A percentile compares a stretch with the other conserved stretches of the same genome.
Evolutionary conservation across 2,329 filamentous ascomycete genomes (phyloP).

Genomic region (Claviceps sp.): DNA sequence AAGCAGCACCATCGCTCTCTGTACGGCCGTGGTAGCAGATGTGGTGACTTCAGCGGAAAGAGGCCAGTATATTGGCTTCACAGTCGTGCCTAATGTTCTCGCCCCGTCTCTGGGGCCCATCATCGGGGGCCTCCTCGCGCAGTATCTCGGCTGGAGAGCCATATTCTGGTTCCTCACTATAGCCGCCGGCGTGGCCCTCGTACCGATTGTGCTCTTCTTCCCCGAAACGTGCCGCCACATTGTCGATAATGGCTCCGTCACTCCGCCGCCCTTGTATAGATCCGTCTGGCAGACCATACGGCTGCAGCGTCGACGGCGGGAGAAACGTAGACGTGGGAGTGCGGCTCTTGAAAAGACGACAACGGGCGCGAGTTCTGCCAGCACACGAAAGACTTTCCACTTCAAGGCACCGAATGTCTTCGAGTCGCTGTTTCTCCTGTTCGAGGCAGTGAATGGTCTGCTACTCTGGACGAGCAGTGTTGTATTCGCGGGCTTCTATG

Average conservation of each 20-base stretch:
- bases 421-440: conserved; percentile 25
- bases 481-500: conserved; percentile 37
- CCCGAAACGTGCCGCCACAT: conserved; percentile 37
- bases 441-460: conserved; percentile 28
- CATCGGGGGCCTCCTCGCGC: conserved; percentile 42
- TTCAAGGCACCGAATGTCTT: conserved; percentile 29
- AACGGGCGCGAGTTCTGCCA: conserved; percentile 6
- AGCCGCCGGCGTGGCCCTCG: conserved; percentile 23
- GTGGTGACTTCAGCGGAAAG: conserved; percentile 48
- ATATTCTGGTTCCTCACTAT: conserved; percentile 53
- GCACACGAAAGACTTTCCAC: conserved; percentile 17
- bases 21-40: conserved; percentile 47
- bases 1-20: conserved; percentile 45
- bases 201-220: conserved; percentile 33
- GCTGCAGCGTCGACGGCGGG: conserved; percentile 10
- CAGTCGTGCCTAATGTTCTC: conserved; percentile 33
- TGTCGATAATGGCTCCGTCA: conserved; percentile 39
- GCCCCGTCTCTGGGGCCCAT: conserved; percentile 39
- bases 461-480: conserved; percentile 31
- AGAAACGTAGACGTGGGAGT: not conserved
- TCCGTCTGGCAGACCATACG: conserved; percentile 20
- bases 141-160: conserved; percentile 44
- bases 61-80: conserved; percentile 44
- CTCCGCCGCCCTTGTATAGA: conserved; percentile 24
- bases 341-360: conserved; percentile 1